Evolutionary conservation across 345 rosid species (phyloP), one percentile per base, ranked within the genome.

Genomic region (Populus simonii): DNA sequence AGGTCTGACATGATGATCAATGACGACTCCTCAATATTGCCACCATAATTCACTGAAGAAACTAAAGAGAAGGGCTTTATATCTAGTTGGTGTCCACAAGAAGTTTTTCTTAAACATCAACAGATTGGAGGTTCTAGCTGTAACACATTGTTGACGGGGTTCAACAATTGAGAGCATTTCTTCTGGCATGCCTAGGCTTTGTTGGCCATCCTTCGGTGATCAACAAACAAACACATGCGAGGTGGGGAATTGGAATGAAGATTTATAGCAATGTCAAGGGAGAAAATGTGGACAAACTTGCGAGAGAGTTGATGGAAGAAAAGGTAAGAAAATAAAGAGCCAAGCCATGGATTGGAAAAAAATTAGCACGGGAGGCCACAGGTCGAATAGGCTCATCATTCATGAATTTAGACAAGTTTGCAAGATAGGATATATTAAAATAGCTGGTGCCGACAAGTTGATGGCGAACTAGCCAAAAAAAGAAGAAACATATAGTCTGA

Each of bases 231-330:
- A 73, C 49, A 68, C 77, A 7, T 79, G 73, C 55, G 20, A 10
- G 1, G 68, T 79, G 82, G 82, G 82, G 77, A 5, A 45, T 73
- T 67, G 82, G 78, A 20, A 68, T 67, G 74, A 74, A 79, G 67
- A 68, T 74, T 8, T 70, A 59, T 7, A 43, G n/a, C 17, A 36
- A 70, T 15, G 53, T 76, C 33, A 45, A 47, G 22, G 27, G 73
- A 45, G 36, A 70, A 5, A 31, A 8, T 0, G 6, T 57, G 27
- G 25, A 57, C 11, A 57, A n/a, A 0, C 25, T 8, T 22, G 27
- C 22, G n/a, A 27, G 23, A 27, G 73, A 43, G 59, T 45, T 45
- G 18, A 8, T 27, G 59, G 73, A 45, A 31, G 31, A 31, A 43
- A 41, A 41, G 72, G 53, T 23, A 41, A 41, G 33, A 41, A 41